Evolutionary conservation across 2,329 filamentous ascomycete genomes (phyloP).

Genomic region (Diaporthe destruens): DNA sequence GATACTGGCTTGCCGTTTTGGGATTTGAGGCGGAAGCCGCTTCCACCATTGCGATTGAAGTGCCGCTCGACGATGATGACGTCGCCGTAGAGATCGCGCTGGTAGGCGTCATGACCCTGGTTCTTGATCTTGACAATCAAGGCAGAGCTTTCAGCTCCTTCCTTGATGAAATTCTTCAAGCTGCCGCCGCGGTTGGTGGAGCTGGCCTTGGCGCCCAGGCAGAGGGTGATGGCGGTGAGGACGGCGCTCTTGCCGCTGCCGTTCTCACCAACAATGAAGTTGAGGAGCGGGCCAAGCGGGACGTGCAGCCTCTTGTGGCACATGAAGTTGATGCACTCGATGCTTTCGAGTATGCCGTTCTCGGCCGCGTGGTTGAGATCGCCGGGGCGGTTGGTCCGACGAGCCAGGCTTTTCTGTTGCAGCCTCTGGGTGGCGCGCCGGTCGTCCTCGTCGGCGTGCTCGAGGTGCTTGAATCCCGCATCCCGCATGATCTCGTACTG

Average conservation of each 20-base stretch:
- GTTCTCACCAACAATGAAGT: constrained; percentile 98
- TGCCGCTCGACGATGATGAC: constrained; percentile 92
- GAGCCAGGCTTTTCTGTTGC: constrained; percentile 42
- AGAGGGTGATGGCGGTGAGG: constrained; percentile 91
- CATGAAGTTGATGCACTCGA: constrained; percentile 96
- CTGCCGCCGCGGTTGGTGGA: constrained; percentile 92
- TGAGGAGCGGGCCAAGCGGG: constrained; percentile 91
- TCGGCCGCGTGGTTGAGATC: constrained; percentile 80
- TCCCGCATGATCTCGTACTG: constrained; percentile 74
- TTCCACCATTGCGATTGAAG: constrained; percentile 80
- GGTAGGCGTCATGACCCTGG: constrained; percentile 84
- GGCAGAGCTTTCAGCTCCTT: constrained; percentile 81
- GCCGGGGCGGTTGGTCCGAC: constrained; percentile 55
- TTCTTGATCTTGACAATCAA: constrained; percentile 93
- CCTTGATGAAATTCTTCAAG: constrained; percentile 89
- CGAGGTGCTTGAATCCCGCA: constrained; percentile 68
- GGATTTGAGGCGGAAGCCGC: constrained; percentile 89
- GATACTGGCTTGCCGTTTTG: constrained; percentile 78
- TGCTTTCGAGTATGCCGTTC: constrained; percentile 87
- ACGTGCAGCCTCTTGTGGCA: constrained; percentile 88
- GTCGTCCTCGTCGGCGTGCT: constrained; percentile 70
- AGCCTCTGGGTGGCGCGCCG: constrained; percentile 74
- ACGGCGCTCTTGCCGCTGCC: constrained; percentile 98
- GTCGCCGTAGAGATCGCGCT: constrained; percentile 83
- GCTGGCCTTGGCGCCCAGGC: constrained; percentile 93